Evolutionary conservation across 257 asterid genomes (phyloP).

Genomic region (Catharanthus roseus): DNA sequence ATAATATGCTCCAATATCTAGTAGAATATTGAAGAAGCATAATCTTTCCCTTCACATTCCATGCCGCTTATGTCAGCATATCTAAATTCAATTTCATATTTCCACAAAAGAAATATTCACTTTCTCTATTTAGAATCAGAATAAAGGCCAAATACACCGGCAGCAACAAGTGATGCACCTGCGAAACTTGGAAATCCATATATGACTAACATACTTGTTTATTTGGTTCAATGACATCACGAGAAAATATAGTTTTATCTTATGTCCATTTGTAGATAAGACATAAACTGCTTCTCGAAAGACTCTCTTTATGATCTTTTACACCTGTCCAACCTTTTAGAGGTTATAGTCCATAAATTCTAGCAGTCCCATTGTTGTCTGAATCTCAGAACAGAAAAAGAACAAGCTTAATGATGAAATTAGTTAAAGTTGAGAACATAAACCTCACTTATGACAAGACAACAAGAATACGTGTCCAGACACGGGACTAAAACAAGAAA

Average conservation of each 20-base stretch:
- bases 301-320: background rate
- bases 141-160: too few species aligned
- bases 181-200: too few species aligned
- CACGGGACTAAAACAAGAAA: background rate
- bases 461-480: background rate
- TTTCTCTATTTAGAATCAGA: too few species aligned
- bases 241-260: too few species aligned
- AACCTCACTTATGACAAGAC: background rate
- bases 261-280: background rate
- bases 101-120: background rate
- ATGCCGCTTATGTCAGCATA: background rate
- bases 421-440: background rate
- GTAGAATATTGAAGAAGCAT: background rate
- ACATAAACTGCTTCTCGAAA: background rate
- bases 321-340: background rate
- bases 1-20: background rate
- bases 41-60: background rate
- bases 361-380: background rate
- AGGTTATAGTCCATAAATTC: background rate
- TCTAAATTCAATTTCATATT: background rate
- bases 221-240: too few species aligned
- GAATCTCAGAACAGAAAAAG: background rate
- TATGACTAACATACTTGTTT: too few species aligned
- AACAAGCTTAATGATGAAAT: background rate
- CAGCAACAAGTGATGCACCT: too few species aligned